Conservation (phyloP, 768 basidiomycete genomes). For the Lentinula raphanica region DNA sequence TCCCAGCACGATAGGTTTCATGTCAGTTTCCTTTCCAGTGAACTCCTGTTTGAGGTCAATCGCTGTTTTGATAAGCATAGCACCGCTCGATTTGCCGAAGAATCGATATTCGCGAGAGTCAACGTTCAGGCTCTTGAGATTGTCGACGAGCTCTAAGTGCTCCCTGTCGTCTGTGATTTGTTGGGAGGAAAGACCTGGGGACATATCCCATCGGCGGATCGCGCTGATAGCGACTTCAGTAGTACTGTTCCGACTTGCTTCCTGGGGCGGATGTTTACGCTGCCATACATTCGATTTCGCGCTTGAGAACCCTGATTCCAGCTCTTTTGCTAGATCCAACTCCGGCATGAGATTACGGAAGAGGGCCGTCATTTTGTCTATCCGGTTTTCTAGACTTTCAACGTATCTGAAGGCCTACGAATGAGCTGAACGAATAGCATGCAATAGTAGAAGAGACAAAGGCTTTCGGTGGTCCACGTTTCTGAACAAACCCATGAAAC, state of each 20-base stretch:
- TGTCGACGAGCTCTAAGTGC: conserved; percentile 28
- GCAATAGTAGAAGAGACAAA: conserved; percentile 20
- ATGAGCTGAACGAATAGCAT: neutral
- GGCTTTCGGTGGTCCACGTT: conserved; percentile 62
- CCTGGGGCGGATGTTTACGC: neutral
- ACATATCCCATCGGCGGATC: conserved; percentile 21
- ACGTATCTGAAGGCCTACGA: conserved; percentile 39
- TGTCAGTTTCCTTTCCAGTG: conserved; percentile 18
- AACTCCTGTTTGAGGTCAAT: conserved; percentile 34
- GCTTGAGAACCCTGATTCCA: conserved; percentile 26
- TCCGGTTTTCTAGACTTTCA: conserved; percentile 54
- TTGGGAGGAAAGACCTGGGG: neutral
- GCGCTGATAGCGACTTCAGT: conserved; percentile 17
- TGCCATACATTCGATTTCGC: conserved; percentile 11
- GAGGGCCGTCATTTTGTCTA: conserved; percentile 61
- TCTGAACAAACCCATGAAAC: conserved; percentile 21
- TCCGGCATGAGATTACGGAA: conserved; percentile 47
- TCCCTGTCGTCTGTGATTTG: conserved; percentile 30
- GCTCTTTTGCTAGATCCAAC: conserved; percentile 52
- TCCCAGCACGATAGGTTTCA: neutral
- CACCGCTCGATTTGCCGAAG: conserved; percentile 33
- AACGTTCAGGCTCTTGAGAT: conserved; percentile 28
- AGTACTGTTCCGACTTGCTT: neutral
- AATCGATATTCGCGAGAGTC: conserved; percentile 24
- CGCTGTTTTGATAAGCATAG: conserved; percentile 39